phyloP scores from a whole-genome alignment of 139 green algal genomes.

The Ettlia oleoabundans region DNA sequence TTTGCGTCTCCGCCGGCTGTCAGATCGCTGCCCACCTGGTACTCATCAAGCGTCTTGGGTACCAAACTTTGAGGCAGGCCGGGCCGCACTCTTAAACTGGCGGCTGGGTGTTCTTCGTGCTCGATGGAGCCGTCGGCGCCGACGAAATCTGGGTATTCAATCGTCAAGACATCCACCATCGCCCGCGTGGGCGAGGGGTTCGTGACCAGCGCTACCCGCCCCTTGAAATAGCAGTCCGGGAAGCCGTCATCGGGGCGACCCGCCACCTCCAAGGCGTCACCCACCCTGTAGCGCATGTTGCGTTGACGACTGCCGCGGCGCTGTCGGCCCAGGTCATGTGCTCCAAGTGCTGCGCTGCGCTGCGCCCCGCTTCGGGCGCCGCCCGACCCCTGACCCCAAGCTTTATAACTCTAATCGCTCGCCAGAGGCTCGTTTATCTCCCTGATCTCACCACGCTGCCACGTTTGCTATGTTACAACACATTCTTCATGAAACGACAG shows the following conservation, averaged over 20 bases:
- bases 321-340: no score
- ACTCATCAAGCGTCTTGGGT: neutral
- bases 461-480: no score
- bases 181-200: neutral
- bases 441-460: no score
- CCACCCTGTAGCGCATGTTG: no score
- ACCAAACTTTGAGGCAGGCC: neutral
- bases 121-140: neutral
- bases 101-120: neutral
- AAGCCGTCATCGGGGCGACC: neutral
- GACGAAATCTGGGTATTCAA: neutral
- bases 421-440: no score
- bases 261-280: conserved; percentile 1
- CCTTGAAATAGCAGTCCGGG: neutral
- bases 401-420: no score
- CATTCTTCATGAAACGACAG: no score
- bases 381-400: no score
- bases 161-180: neutral
- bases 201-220: neutral
- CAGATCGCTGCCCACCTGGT: neutral
- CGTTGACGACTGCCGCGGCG: no score
- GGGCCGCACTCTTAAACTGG: neutral
- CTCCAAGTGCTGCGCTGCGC: no score
- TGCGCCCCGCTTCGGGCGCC: no score
- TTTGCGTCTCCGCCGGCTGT: neutral